phyloP scores from a whole-genome alignment of 176 grass and related monocot genomes.

The Rhipidocladum racemiflorum region DNA sequence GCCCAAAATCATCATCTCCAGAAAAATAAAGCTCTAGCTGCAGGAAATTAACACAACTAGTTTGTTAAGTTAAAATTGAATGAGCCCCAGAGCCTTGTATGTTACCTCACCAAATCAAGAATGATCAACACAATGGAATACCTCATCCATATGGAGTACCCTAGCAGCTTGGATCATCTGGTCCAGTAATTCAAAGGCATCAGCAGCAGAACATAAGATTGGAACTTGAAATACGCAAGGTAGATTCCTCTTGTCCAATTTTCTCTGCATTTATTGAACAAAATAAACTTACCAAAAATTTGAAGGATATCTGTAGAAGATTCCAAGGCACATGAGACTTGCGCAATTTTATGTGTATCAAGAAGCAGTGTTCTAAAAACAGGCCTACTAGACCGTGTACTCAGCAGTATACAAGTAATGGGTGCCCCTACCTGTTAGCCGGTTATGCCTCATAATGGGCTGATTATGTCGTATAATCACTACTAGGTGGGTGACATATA shows the following conservation, averaged over 20 bases:
- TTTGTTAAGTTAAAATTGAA: conserved; percentile 10
- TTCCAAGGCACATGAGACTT: not conserved
- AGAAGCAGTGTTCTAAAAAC: not conserved
- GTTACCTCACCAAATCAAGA: not conserved
- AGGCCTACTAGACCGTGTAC: too few species aligned
- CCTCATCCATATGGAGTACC: conserved; percentile 66
- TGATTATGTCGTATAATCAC: too few species aligned
- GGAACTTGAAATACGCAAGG: conserved; percentile 54
- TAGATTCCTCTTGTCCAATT: conserved; percentile 45
- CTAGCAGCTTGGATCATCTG: conserved; percentile 56
- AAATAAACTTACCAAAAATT: not conserved
- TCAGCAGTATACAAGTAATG: too few species aligned
- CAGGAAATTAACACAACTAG: conserved; percentile 19
- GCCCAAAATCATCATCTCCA: conserved; percentile 52
- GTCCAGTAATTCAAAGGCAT: conserved; percentile 44
- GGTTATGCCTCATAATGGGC: too few species aligned
- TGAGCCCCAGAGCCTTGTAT: not conserved
- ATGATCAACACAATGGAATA: conserved; percentile 29
- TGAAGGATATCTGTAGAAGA: not conserved
- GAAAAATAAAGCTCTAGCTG: conserved; percentile 93
- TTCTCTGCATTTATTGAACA: conserved; percentile 42
- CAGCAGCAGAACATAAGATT: conserved; percentile 24
- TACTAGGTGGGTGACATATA: too few species aligned
- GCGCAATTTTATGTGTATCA: not conserved
- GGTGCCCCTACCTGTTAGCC: too few species aligned